These are phyloP conservation scores for Aureococcus anophagefferens DNA, from an alignment of 108 stramenopile species.

Conservation along the genomic window DNA sequence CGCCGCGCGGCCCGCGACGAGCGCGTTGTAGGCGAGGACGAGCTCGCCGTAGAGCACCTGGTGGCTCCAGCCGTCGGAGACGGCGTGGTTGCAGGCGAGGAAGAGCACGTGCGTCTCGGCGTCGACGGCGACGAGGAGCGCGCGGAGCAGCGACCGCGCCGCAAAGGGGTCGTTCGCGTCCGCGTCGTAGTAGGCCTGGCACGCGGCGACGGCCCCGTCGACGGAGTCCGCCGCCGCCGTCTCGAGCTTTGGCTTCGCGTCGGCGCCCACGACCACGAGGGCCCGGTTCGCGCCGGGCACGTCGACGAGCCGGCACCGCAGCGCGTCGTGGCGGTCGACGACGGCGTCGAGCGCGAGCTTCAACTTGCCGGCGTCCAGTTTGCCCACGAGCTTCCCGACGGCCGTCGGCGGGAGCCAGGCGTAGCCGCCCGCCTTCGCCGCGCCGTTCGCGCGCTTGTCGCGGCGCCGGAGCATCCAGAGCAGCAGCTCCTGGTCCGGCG, in stretches of 20 bases:
- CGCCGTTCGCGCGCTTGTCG: too few species aligned
- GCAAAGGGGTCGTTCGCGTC: not conserved
- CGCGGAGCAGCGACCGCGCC: not conserved
- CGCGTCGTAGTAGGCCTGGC: not conserved
- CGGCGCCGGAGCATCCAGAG: not conserved
- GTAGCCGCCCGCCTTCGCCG: not conserved
- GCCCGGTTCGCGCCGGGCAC: not conserved
- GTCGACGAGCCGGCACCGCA: not conserved
- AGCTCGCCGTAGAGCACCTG: not conserved
- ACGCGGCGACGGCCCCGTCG: not conserved
- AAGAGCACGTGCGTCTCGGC: not conserved
- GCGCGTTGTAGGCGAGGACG: not conserved
- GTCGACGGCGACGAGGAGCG: not conserved
- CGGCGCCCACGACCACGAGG: not conserved
- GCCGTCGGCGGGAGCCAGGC: not conserved
- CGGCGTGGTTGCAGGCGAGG: not conserved
- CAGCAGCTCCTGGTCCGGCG: not conserved
- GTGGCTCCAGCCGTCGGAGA: not conserved
- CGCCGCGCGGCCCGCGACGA: too few species aligned
- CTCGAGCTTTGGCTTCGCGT: not conserved
- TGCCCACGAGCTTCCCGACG: not conserved
- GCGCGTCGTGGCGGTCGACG: not conserved
- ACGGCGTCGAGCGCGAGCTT: not conserved
- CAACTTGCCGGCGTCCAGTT: not conserved
- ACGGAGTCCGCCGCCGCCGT: not conserved